A percentile compares a stretch with the other conserved stretches of the same genome.
These are phyloP conservation scores for Calocybe gangraenosa DNA, from an alignment of 768 basidiomycete species.

Conservation along the genomic window DNA sequence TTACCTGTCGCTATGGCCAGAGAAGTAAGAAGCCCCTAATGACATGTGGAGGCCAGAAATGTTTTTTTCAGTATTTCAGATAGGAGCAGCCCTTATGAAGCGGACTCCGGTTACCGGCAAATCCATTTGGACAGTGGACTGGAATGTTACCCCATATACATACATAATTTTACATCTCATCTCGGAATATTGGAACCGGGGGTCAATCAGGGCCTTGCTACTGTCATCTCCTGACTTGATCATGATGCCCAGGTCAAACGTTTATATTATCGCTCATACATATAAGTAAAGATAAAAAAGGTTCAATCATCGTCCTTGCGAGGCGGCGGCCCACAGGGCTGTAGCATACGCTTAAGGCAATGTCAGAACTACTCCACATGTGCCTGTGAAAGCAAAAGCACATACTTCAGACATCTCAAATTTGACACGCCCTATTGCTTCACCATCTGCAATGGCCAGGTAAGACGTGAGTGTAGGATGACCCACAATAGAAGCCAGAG, in stretches of 20 bases:
- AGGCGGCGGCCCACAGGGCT: constrained; percentile 91
- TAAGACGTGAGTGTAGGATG: constrained; percentile 85
- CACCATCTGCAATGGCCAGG: constrained; percentile 90
- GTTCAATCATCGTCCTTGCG: constrained; percentile 77
- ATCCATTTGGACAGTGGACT: constrained; percentile 12
- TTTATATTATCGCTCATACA: not conserved
- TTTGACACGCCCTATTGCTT: constrained; percentile 81
- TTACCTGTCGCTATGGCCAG: too few species aligned
- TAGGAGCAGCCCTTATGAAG: too few species aligned
- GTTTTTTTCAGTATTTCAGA: not conserved
- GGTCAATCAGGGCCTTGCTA: too few species aligned
- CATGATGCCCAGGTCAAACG: constrained; percentile 9
- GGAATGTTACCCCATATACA: too few species aligned
- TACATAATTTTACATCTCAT: too few species aligned
- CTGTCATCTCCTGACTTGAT: constrained; percentile 10
- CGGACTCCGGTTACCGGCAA: constrained; percentile 13
- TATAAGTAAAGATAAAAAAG: not conserved
- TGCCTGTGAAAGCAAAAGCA: constrained; percentile 8
- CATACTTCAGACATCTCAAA: constrained; percentile 96
- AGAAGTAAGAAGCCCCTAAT: not conserved
- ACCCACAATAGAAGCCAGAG: constrained; percentile 88
- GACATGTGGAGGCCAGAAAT: constrained; percentile 5
- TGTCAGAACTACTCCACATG: constrained; percentile 6
- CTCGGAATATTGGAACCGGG: too few species aligned
- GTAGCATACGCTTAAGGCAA: constrained; percentile 74